Conservation (phyloP, 441 rosid genomes). For the Geranium incanum region DNA sequence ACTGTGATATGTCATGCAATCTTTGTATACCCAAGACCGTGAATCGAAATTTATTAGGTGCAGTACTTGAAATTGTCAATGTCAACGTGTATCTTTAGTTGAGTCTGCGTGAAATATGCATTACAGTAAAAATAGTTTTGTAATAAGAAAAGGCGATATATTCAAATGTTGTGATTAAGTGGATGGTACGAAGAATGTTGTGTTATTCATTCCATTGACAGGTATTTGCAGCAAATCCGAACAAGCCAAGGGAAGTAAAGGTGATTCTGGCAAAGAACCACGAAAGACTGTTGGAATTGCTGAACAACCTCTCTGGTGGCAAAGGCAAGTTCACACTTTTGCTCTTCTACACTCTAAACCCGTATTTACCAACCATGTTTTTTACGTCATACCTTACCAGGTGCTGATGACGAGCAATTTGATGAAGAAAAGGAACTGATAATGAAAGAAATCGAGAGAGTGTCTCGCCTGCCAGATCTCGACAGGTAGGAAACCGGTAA, state of each 20-base stretch:
- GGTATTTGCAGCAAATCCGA: conserved; percentile 96
- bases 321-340: conserved; percentile 45
- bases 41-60: no score
- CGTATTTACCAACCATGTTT: neutral
- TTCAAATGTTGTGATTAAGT: no score
- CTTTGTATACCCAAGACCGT: no score
- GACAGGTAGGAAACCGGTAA: conserved; percentile 22
- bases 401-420: conserved; percentile 82
- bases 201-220: conserved; percentile 19
- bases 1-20: no score
- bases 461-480: conserved; percentile 38
- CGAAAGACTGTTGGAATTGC: conserved; percentile 61
- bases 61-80: no score
- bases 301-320: conserved; percentile 57
- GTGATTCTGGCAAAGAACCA: conserved; percentile 79
- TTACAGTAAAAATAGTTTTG: no score
- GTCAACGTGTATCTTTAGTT: no score
- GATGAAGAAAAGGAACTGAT: conserved; percentile 93
- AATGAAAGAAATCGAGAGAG: conserved; percentile 65
- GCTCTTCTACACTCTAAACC: no score
- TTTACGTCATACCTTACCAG: conserved; percentile 23
- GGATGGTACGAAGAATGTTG: no score
- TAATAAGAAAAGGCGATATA: no score
- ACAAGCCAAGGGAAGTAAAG: conserved; percentile 80
- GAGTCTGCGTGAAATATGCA: no score